Conservation (phyloP, 805 yeast genomes). For the Trichomonascus vanleenenianus region DNA sequence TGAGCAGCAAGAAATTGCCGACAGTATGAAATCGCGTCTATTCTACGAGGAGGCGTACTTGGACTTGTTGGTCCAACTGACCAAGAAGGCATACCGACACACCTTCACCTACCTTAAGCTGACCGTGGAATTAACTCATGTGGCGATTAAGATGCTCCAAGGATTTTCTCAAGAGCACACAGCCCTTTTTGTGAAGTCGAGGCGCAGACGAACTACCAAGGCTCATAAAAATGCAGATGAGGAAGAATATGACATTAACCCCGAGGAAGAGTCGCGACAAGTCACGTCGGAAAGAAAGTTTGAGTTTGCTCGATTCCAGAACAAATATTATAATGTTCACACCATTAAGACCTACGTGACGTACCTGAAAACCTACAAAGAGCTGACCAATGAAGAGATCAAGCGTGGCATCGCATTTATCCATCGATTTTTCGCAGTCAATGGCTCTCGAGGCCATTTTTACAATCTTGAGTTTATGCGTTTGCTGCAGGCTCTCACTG, state of each 20-base stretch:
- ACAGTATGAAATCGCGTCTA: constrained; percentile 55
- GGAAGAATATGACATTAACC: constrained; percentile 14
- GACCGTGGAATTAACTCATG: constrained; percentile 56
- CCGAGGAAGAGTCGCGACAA: constrained; percentile 25
- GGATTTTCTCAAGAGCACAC: constrained; percentile 52
- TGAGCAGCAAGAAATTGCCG: constrained; percentile 46
- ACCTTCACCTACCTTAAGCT: constrained; percentile 55
- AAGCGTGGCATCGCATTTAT: constrained; percentile 61
- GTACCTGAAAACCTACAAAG: constrained; percentile 52
- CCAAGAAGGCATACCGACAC: constrained; percentile 55
- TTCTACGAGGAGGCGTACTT: constrained; percentile 60
- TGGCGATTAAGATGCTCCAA: constrained; percentile 60
- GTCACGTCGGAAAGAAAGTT: constrained; percentile 39
- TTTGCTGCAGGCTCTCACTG: constrained; percentile 42
- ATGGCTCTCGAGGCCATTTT: constrained; percentile 49
- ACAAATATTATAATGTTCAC: constrained; percentile 45
- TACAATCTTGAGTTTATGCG: constrained; percentile 70
- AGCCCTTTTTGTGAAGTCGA: constrained; percentile 39
- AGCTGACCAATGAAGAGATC: constrained; percentile 51
- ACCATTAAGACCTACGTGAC: constrained; percentile 61
- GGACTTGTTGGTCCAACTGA: constrained; percentile 47
- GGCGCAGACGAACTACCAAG: constrained; percentile 27
- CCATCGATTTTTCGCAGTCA: constrained; percentile 58
- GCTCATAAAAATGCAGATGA: constrained; percentile 5
- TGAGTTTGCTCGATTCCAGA: constrained; percentile 37